These are phyloP conservation scores for Malassezia sympodialis DNA, from an alignment of 1,284 basidiomycete species.

Conservation along the genomic window DNA sequence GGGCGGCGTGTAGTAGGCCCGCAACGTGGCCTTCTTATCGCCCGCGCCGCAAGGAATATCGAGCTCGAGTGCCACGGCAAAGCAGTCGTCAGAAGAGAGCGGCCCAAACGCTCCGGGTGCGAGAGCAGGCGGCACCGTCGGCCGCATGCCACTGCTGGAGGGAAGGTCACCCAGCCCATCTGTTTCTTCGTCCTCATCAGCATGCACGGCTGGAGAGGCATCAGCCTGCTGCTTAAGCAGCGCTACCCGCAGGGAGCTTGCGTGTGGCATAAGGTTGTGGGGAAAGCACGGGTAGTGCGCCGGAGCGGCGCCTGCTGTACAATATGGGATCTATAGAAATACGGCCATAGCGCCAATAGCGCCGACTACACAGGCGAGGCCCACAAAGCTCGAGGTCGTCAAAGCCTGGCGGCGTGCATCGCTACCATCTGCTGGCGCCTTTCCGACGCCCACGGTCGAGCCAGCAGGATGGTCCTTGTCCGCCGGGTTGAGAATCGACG, in stretches of 20 bases:
- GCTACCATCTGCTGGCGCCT: neutral
- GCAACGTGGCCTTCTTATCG: conserved; percentile 39
- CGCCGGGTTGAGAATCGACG: neutral
- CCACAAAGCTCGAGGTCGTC: neutral
- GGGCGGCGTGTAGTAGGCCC: conserved; percentile 48
- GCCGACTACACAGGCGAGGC: neutral
- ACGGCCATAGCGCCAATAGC: neutral
- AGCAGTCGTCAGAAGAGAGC: conserved; percentile 32
- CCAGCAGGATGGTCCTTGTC: neutral
- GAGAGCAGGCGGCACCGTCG: conserved; percentile 3
- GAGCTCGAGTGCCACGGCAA: conserved; percentile 40
- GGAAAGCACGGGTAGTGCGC: neutral
- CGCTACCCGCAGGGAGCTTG: neutral
- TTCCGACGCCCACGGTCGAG: neutral
- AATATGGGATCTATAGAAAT: conserved; percentile 2
- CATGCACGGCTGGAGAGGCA: neutral
- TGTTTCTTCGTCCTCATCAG: conserved; percentile 9
- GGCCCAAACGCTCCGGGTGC: conserved; percentile 20
- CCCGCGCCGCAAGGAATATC: conserved; percentile 21
- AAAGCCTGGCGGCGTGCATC: neutral
- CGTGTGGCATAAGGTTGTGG: neutral
- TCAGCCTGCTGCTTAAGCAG: neutral
- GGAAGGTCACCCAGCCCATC: conserved; percentile 10
- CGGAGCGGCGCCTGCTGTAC: neutral
- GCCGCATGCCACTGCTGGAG: neutral